A percentile compares a stretch with the other conserved stretches of the same genome.
These are phyloP conservation scores for Sclerotinia subarctica DNA, from an alignment of 2,329 filamentous ascomycete genomes.

Conservation along the genomic window DNA sequence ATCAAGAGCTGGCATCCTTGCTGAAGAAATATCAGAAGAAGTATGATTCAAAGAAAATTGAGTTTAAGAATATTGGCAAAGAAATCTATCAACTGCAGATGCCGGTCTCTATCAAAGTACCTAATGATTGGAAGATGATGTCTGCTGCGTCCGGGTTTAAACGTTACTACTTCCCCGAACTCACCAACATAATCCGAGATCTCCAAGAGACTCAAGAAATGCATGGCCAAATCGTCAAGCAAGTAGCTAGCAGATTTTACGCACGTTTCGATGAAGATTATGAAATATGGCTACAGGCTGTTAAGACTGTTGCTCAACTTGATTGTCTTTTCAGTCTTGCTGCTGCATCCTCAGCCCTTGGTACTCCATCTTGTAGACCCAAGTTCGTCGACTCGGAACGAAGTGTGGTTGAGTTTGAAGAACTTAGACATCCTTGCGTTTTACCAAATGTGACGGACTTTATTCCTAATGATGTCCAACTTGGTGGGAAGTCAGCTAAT, in stretches of 20 bases:
- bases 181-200: conserved; percentile 77
- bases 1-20: conserved; percentile 67
- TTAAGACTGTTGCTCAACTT: conserved; percentile 84
- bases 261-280: conserved; percentile 86
- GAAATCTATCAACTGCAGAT: conserved; percentile 96
- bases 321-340: conserved; percentile 94
- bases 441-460: conserved; percentile 85
- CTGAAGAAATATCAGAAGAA: conserved; percentile 69
- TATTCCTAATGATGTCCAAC: conserved; percentile 88
- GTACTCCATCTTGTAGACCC: conserved; percentile 84
- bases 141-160: conserved; percentile 87
- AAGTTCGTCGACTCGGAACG: conserved; percentile 81
- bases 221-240: conserved; percentile 85
- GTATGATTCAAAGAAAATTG: conserved; percentile 66
- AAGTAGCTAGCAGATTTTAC: conserved; percentile 80
- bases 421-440: conserved; percentile 94
- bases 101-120: conserved; percentile 78
- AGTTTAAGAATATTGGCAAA: conserved; percentile 85
- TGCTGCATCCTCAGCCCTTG: conserved; percentile 79
- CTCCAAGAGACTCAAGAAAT: conserved; percentile 93
- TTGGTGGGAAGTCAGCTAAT: conserved; percentile 77
- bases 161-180: conserved; percentile 86
- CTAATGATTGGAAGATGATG: conserved; percentile 91
- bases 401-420: conserved; percentile 85
- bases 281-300: conserved; percentile 79